Evolutionary conservation across 371 early-diverging fungal species (phyloP).

Genomic region (Furculomyces boomerangus): DNA sequence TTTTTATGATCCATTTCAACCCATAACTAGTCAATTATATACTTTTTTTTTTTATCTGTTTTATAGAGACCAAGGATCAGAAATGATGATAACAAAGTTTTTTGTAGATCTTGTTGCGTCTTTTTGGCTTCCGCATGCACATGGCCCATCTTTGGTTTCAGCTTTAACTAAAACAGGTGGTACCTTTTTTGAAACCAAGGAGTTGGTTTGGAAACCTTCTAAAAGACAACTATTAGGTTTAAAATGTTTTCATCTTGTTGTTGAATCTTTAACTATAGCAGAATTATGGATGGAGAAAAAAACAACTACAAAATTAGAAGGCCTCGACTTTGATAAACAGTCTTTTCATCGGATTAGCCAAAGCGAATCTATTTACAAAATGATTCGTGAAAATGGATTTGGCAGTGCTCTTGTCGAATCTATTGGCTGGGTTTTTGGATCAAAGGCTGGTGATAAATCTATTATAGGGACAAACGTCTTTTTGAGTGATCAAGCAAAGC

Average conservation of each 20-base stretch:
- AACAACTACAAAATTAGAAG: not conserved
- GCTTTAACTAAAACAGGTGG: too few species aligned
- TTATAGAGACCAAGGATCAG: not conserved
- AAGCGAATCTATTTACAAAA: not conserved
- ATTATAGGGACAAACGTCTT: not conserved
- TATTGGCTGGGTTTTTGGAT: not conserved
- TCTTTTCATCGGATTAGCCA: not conserved
- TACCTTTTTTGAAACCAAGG: not conserved
- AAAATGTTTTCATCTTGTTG: not conserved
- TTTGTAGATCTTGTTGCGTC: not conserved
- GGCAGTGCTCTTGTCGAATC: not conserved
- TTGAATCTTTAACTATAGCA: not conserved
- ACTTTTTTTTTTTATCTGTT: not conserved
- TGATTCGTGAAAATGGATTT: not conserved
- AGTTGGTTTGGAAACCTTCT: not conserved
- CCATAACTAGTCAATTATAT: not conserved
- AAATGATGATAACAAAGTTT: not conserved
- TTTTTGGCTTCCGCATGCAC: constrained; percentile 1
- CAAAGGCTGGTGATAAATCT: not conserved
- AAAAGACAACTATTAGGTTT: not conserved
- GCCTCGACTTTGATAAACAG: not conserved
- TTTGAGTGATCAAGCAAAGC: too few species aligned
- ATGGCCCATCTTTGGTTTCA: not conserved
- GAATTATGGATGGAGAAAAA: not conserved
- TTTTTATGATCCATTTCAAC: not conserved